A percentile compares a stretch with the other conserved stretches of the same genome.
phyloP scores from a whole-genome alignment of 129 eudicot genomes.

The Mikania micrantha region DNA sequence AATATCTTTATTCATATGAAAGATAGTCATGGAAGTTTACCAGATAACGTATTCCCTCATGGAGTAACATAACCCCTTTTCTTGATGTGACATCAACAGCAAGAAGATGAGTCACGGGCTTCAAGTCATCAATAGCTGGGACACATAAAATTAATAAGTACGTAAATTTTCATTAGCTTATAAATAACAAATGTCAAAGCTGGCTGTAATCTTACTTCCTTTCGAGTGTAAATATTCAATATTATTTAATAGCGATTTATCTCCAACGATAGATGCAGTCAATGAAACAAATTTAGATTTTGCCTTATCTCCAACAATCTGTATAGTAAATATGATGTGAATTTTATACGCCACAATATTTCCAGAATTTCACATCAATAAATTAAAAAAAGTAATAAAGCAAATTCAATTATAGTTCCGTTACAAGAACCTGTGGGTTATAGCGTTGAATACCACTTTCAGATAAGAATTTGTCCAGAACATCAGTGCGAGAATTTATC shows the following conservation, averaged over 20 bases:
- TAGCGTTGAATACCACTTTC: conserved; percentile 89
- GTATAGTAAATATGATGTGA: conserved; percentile 6
- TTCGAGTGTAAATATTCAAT: conserved; percentile 68
- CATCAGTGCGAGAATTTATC: conserved; percentile 76
- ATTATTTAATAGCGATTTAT: conserved; percentile 59
- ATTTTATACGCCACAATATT: conserved; percentile 6
- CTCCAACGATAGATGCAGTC: conserved; percentile 53
- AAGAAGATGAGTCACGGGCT: conserved; percentile 93
- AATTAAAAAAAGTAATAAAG: neutral
- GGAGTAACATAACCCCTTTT: conserved; percentile 78
- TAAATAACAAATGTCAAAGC: neutral
- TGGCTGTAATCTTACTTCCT: conserved; percentile 58
- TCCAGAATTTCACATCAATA: neutral
- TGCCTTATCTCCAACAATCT: conserved; percentile 74
- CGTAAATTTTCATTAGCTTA: neutral
- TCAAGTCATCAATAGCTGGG: conserved; percentile 81
- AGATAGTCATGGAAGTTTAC: conserved; percentile 27
- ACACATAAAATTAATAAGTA: conserved; percentile 14
- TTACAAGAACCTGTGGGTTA: conserved; percentile 66
- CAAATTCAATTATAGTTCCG: neutral
- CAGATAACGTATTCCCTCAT: conserved; percentile 88
- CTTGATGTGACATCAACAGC: conserved; percentile 63
- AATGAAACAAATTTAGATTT: conserved; percentile 75
- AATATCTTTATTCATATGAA: neutral
- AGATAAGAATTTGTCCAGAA: conserved; percentile 75